Conservation (phyloP, 768 basidiomycete genomes). For the Agrocybe praecox region DNA sequence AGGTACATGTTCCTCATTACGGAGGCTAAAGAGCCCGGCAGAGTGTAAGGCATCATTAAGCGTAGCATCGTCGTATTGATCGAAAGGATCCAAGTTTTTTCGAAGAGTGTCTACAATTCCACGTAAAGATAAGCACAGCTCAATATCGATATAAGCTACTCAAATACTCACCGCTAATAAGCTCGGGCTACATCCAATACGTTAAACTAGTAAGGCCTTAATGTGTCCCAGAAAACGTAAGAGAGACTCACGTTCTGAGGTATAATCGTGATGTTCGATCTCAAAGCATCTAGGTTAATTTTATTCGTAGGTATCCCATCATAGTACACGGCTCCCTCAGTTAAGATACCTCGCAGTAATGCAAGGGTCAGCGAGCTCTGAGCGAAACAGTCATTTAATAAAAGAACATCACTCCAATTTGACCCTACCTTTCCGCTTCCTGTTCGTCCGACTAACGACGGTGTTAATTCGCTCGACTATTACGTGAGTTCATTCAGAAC, state of each 20-base stretch:
- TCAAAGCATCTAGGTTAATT: constrained; percentile 57
- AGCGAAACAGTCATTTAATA: no score
- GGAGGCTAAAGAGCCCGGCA: constrained; percentile 38
- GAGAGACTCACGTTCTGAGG: constrained; percentile 44
- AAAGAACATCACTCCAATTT: not conserved
- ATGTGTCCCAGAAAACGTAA: no score
- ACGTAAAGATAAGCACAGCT: not conserved
- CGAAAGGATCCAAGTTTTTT: constrained; percentile 66
- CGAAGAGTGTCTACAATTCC: constrained; percentile 48
- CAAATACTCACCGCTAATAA: constrained; percentile 12
- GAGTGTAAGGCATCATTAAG: constrained; percentile 41
- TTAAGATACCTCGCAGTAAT: constrained; percentile 42
- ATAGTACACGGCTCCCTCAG: constrained; percentile 56
- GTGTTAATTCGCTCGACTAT: not conserved
- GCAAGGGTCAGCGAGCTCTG: constrained; percentile 59
- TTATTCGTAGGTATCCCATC: constrained; percentile 51
- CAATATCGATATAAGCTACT: not conserved
- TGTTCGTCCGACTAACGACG: constrained; percentile 42
- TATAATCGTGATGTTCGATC: constrained; percentile 64
- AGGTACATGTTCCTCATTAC: constrained; percentile 45
- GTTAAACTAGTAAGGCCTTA: not conserved
- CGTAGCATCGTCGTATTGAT: constrained; percentile 50
- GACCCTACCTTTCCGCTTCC: constrained; percentile 47
- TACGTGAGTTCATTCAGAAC: constrained; percentile 40
- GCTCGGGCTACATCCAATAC: constrained; percentile 8